These are phyloP conservation scores for Diplodia corticola DNA, from an alignment of 2,329 filamentous ascomycete species.

Conservation along the genomic window DNA sequence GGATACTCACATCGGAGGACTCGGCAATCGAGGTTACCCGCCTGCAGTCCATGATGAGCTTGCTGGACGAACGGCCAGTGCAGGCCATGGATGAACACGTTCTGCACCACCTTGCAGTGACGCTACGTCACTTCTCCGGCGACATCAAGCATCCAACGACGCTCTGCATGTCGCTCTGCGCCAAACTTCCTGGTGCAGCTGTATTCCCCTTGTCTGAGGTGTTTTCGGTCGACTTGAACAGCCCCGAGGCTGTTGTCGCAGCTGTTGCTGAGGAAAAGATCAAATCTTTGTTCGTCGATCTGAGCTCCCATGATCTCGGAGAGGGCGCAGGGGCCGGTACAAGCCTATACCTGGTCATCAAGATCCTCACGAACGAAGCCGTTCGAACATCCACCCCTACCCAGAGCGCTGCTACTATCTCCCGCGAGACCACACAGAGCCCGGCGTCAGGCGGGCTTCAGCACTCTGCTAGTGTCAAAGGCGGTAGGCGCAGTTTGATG, in stretches of 20 bases:
- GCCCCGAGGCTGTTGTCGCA: constrained; percentile 69
- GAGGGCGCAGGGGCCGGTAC: constrained; percentile 64
- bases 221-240: constrained; percentile 75
- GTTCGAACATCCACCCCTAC: constrained; percentile 32
- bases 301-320: constrained; percentile 74
- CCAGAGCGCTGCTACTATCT: constrained; percentile 32
- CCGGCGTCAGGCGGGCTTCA: constrained; percentile 30
- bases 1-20: constrained; percentile 87
- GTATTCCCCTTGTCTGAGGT: constrained; percentile 76
- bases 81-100: constrained; percentile 67
- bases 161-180: constrained; percentile 75
- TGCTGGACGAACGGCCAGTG: constrained; percentile 79
- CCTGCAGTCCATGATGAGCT: constrained; percentile 92
- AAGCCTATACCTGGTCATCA: constrained; percentile 81
- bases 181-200: constrained; percentile 64
- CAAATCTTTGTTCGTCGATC: constrained; percentile 83
- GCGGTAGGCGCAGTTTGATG: constrained; percentile 58
- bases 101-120: constrained; percentile 79
- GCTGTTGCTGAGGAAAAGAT: constrained; percentile 67
- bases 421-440: constrained; percentile 33
- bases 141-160: constrained; percentile 70
- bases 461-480: constrained; percentile 40
- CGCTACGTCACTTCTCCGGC: constrained; percentile 79
- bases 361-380: constrained; percentile 65
- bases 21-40: constrained; percentile 89